Percentiles rank a stretch among this genome's conserved stretches.
Evolutionary conservation across 305 asterid genomes (phyloP).

Genomic region (Fraxinus ornus): DNA sequence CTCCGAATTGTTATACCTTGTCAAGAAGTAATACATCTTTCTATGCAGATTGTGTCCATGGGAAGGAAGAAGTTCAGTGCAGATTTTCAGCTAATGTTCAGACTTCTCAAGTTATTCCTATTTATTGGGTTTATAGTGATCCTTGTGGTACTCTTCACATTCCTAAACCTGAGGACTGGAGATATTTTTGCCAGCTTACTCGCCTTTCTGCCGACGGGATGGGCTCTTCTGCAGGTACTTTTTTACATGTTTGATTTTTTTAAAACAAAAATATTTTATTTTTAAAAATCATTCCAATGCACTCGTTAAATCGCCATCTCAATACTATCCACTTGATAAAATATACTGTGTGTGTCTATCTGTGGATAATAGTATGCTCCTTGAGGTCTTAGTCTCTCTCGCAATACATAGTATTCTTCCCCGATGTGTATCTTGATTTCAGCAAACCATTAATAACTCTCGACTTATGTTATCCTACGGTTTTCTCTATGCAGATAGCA

Average conservation of each 20-base stretch:
- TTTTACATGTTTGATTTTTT: neutral
- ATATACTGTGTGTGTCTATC: neutral
- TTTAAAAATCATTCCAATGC: neutral
- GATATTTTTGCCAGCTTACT: constrained; percentile 78
- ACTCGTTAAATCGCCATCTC: neutral
- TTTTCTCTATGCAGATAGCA: constrained; percentile 35
- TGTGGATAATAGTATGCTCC: neutral
- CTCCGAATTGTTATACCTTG: neutral
- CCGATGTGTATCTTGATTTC: neutral
- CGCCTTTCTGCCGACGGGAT: constrained; percentile 93
- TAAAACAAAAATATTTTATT: neutral
- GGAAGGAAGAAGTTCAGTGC: constrained; percentile 92
- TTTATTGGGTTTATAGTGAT: constrained; percentile 63
- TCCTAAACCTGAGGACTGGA: constrained; percentile 67
- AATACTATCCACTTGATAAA: neutral
- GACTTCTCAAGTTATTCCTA: constrained; percentile 75
- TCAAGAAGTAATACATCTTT: constrained; percentile 8
- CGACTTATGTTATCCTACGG: neutral
- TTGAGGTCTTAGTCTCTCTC: neutral
- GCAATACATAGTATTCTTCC: neutral
- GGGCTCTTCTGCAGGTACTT: constrained; percentile 79
- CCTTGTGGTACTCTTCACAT: constrained; percentile 52
- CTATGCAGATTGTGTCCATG: constrained; percentile 77
- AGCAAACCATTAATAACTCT: neutral
- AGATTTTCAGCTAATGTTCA: constrained; percentile 95